Evolutionary conservation across 345 rosid genomes (phyloP).

Genomic region (Eucalyptus caleyi): DNA sequence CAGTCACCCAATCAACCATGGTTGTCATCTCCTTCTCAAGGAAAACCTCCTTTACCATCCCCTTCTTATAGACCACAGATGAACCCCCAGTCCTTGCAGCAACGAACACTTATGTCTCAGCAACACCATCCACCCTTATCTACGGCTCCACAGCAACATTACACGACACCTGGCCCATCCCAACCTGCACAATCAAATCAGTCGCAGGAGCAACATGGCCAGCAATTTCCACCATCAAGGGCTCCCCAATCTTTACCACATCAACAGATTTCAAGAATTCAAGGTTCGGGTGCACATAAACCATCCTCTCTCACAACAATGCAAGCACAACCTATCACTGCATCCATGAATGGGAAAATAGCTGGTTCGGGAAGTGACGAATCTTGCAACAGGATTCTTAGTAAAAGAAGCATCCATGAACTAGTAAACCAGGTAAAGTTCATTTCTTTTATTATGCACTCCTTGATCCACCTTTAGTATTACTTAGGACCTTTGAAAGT

Average conservation of each 20-base stretch:
- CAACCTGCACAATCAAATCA: constrained; percentile 41
- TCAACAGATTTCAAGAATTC: constrained; percentile 40
- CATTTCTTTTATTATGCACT: background rate
- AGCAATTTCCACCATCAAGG: constrained; percentile 45
- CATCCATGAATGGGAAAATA: constrained; percentile 37
- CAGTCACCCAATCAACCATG: constrained; percentile 69
- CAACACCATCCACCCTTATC: constrained; percentile 32
- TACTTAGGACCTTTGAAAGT: background rate
- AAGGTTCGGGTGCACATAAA: constrained; percentile 32
- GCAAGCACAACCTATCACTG: constrained; percentile 35
- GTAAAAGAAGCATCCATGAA: constrained; percentile 86
- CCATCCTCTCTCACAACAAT: constrained; percentile 29
- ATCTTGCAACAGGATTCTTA: constrained; percentile 49
- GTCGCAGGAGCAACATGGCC: constrained; percentile 41
- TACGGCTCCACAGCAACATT: constrained; percentile 36
- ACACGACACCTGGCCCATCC: constrained; percentile 34
- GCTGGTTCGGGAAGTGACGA: constrained; percentile 40
- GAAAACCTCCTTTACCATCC: constrained; percentile 78
- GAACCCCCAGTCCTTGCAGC: constrained; percentile 60
- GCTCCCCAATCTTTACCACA: constrained; percentile 39
- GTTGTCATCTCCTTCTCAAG: constrained; percentile 68
- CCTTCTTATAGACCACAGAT: constrained; percentile 58
- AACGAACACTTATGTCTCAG: constrained; percentile 57
- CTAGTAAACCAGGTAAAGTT: constrained; percentile 67
- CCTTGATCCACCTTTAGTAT: background rate